A percentile compares a stretch with the other conserved stretches of the same genome.
Conservation (phyloP, 1,284 basidiomycete species). For the Ceratorhiza oryzae-sativae region DNA sequence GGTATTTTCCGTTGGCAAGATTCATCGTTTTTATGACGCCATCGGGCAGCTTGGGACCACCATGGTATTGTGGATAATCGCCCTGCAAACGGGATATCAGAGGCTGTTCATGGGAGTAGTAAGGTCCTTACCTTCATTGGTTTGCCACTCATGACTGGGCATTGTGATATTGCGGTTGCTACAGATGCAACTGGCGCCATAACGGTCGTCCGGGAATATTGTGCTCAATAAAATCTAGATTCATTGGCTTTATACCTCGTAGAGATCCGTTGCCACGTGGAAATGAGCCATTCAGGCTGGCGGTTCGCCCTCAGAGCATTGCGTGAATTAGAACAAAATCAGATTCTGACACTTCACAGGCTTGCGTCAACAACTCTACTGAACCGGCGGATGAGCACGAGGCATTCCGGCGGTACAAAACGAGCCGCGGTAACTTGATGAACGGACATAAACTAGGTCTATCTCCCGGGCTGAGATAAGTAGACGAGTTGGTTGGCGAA, state of each 20-base stretch:
- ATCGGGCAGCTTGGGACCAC: constrained; percentile 8
- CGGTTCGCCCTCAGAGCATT: background rate
- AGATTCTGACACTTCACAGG: background rate
- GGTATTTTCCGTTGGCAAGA: constrained; percentile 4
- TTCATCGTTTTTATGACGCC: constrained; percentile 20
- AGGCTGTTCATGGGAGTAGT: background rate
- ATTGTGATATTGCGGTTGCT: constrained; percentile 12
- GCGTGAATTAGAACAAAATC: background rate
- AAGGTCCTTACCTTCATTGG: constrained; percentile 6
- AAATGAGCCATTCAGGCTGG: background rate
- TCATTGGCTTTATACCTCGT: constrained; percentile 3
- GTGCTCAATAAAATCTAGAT: background rate
- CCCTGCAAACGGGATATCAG: background rate
- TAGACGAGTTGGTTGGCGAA: background rate
- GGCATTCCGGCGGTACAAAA: constrained; percentile 21
- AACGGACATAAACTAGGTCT: background rate
- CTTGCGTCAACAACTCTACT: constrained; percentile 22
- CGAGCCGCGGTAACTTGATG: constrained; percentile 27
- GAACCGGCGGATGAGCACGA: constrained; percentile 26
- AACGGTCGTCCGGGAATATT: background rate
- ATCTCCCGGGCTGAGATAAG: background rate
- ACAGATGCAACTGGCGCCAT: constrained; percentile 33
- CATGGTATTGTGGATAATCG: constrained; percentile 27
- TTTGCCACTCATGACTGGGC: constrained; percentile 26
- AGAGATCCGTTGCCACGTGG: background rate